These are phyloP conservation scores for Chlorella sp. DNA, from an alignment of 139 green algal genomes.

Conservation along the genomic window DNA sequence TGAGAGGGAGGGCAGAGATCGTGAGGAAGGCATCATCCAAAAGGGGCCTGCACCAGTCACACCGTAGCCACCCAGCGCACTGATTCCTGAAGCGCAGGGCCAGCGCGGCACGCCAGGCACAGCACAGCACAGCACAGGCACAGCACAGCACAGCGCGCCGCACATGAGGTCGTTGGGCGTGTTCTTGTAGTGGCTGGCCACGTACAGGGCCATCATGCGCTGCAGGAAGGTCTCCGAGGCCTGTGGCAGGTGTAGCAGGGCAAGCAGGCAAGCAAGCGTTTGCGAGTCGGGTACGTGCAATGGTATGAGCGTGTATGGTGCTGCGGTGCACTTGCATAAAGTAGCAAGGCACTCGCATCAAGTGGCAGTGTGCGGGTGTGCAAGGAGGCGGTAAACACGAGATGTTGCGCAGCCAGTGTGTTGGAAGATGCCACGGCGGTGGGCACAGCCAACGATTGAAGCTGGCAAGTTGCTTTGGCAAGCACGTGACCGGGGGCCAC, in stretches of 20 bases:
- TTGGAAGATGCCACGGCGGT: conserved; percentile 19
- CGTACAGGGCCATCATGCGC: conserved; percentile 93
- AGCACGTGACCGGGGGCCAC: conserved; percentile 14
- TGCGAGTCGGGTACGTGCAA: no score
- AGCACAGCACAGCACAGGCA: not conserved
- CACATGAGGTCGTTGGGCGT: conserved; percentile 96
- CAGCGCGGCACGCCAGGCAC: not conserved
- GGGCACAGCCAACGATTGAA: conserved; percentile 38
- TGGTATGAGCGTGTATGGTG: no score
- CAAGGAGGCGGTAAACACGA: not conserved
- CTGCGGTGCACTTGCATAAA: no score
- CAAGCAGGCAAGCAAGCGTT: not conserved
- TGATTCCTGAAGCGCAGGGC: no score
- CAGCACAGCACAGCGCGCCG: no score
- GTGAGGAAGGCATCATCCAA: not conserved
- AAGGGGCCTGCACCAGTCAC: no score
- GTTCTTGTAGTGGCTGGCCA: conserved; percentile 98
- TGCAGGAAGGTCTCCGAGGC: conserved; percentile 86
- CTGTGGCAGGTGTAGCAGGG: not conserved
- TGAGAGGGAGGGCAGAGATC: not conserved
- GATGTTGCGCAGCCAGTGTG: conserved; percentile 32
- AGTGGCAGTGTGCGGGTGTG: no score
- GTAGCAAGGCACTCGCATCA: no score
- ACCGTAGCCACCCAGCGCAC: no score
- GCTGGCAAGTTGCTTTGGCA: conserved; percentile 9